Conservation (phyloP, 2,329 filamentous ascomycete genomes). For the Aspergillus proliferans region DNA sequence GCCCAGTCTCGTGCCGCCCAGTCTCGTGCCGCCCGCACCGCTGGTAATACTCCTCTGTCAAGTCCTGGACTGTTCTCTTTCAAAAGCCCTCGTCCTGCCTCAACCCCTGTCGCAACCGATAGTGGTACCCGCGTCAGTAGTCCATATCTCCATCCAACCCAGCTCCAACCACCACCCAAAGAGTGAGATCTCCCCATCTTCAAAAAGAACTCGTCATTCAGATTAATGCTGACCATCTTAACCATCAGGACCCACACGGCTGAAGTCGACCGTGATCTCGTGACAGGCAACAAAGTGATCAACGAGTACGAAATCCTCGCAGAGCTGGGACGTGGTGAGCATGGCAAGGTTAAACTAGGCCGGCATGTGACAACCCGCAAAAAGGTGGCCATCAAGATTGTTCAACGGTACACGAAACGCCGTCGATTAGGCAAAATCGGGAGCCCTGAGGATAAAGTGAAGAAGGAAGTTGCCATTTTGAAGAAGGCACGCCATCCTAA, state of each 20-base stretch:
- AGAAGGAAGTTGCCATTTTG: conserved; percentile 93
- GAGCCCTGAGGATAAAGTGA: conserved; percentile 67
- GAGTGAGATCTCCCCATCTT: conserved; percentile 51
- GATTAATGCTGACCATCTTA: not conserved
- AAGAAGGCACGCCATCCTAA: conserved; percentile 99
- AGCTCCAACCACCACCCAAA: conserved; percentile 66
- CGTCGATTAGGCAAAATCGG: conserved; percentile 73
- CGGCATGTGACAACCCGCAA: conserved; percentile 69
- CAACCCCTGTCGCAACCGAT: conserved; percentile 27
- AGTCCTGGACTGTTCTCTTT: conserved; percentile 43
- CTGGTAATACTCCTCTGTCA: conserved; percentile 43
- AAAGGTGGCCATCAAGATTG: conserved; percentile 96
- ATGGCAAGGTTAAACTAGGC: conserved; percentile 95
- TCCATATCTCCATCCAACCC: conserved; percentile 63
- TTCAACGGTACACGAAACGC: conserved; percentile 89
- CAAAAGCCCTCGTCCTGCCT: conserved; percentile 24
- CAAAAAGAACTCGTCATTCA: no score
- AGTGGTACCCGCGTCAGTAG: conserved; percentile 42
- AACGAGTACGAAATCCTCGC: conserved; percentile 97
- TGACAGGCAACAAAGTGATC: conserved; percentile 90
- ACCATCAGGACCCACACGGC: conserved; percentile 71
- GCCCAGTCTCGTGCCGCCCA: conserved; percentile 20
- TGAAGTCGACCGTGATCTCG: conserved; percentile 78
- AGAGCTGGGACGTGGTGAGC: conserved; percentile 90
- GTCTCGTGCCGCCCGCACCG: conserved; percentile 32